Evolutionary conservation across 2,329 filamentous ascomycete genomes (phyloP).

Genomic region (Exophiala dermatitidis): DNA sequence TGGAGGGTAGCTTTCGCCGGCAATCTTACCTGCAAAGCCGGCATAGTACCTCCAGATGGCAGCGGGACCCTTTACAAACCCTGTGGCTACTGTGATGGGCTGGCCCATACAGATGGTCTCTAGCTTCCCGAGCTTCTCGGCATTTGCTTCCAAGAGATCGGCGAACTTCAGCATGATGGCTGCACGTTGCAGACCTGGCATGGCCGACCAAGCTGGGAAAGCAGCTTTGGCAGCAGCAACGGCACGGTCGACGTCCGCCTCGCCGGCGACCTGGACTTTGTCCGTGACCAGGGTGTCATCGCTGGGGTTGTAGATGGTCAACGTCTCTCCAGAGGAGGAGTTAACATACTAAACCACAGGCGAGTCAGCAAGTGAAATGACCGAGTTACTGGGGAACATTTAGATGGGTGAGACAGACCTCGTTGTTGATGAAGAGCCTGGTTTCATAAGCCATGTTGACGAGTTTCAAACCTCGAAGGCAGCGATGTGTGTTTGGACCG

Average conservation of each 20-base stretch:
- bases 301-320: constrained; percentile 33
- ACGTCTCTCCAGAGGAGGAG: constrained; percentile 33
- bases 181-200: constrained; percentile 27
- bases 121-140: constrained; percentile 54
- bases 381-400: neutral
- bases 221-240: constrained; percentile 34
- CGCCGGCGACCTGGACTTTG: constrained; percentile 28
- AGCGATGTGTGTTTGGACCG: too few relatives aligned
- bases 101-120: constrained; percentile 80
- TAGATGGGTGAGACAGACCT: constrained; percentile 10
- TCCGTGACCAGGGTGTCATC: constrained; percentile 26
- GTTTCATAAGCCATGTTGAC: constrained; percentile 46
- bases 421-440: constrained; percentile 41
- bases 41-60: constrained; percentile 59
- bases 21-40: constrained; percentile 72
- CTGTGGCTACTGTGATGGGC: constrained; percentile 54
- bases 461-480: neutral
- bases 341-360: constrained; percentile 32
- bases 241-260: constrained; percentile 32
- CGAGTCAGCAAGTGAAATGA: neutral
- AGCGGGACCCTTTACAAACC: constrained; percentile 13
- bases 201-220: constrained; percentile 29
- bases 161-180: constrained; percentile 28
- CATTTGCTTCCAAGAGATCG: constrained; percentile 60
- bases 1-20: constrained; percentile 52